Evolutionary conservation across 192 early-diverging fungal species (phyloP), one percentile per base, ranked within the genome.

Genomic region (Backusella parvicylindrica): DNA sequence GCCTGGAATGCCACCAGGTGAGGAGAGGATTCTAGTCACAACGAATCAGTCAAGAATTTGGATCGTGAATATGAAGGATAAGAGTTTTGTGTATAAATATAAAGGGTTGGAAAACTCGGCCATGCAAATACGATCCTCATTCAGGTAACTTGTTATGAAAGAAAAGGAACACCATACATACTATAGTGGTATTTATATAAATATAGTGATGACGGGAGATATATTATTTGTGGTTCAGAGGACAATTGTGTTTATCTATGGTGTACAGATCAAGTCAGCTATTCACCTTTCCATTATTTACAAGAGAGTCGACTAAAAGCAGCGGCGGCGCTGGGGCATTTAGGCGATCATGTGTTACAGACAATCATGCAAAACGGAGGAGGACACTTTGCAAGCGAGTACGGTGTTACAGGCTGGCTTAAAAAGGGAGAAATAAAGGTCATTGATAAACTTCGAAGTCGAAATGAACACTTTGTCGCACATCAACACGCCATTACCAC

Each of bases 21-120:
- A 91, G 63, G 90, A 92, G 21, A 88, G 86, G 71, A 71, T 95
- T 18, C 71, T 95, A 5, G 87, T 95, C 3, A 92, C 93, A 11
- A 91, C 90, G 47, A 95, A 92, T 70, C 95, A 97, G 85, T 96
- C 94, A 31, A 84, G 90, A 0, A 85, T 97, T 70, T 87, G 95
- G 60, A 79, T 97, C 75, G 92, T 92, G 53, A 89, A 95, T 70
- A 83, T 95, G 64, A 80, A 86, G 0, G 92, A 93, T 74, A 95
- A 93, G 64, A 84, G 86, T 30, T 84, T 95, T n/a, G 84, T 89
- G 30, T 88, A 89, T 68, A 94, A 95, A 80, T 96, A 93, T 80
- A 91, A 91, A 77, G 96, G 96, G 32, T 81, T 89, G 12, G 91
- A 92, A 35, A 92, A 94, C 60, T 81, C 83, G 15, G 85, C 83